Evolutionary conservation across 495 filamentous ascomycete genomes (phyloP).

Genomic region (Aspergillus heteromorphus): DNA sequence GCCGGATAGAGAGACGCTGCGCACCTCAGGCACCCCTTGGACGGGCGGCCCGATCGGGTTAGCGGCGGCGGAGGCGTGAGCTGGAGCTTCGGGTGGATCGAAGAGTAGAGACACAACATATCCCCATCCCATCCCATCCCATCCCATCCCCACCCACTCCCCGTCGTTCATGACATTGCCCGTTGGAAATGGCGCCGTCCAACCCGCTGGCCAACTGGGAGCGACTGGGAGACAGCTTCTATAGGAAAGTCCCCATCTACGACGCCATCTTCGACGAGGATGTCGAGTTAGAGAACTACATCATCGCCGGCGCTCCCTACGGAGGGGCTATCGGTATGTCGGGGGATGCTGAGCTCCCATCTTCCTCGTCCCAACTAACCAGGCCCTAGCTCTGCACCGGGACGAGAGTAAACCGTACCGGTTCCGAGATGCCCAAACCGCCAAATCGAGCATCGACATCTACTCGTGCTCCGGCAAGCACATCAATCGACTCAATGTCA

Average conservation of each 20-base stretch:
- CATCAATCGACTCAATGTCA: slow-evolving; percentile 63
- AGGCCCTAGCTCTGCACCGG: slow-evolving; percentile 67
- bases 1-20: neutral
- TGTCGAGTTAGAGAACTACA: slow-evolving; percentile 90
- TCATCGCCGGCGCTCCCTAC: slow-evolving; percentile 89
- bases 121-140: too few relatives aligned
- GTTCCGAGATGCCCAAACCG: slow-evolving; percentile 62
- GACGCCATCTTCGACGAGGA: slow-evolving; percentile 87
- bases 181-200: slow-evolving; percentile 34
- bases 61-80: slow-evolving; percentile 13
- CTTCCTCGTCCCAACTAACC: slow-evolving; percentile 11
- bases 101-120: too few relatives aligned
- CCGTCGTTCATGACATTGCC: neutral
- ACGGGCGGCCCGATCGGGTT: slow-evolving; percentile 11
- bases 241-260: slow-evolving; percentile 89
- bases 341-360: neutral
- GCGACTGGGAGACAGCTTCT: slow-evolving; percentile 83
- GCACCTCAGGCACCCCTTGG: neutral
- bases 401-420: slow-evolving; percentile 80
- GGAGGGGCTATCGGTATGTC: slow-evolving; percentile 82
- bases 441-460: slow-evolving; percentile 84
- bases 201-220: slow-evolving; percentile 90
- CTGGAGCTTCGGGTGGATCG: too few relatives aligned
- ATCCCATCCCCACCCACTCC: neutral
- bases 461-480: slow-evolving; percentile 89